Evolutionary conservation across 331 rosid species (phyloP).

Genomic region (Acacia pycnantha): DNA sequence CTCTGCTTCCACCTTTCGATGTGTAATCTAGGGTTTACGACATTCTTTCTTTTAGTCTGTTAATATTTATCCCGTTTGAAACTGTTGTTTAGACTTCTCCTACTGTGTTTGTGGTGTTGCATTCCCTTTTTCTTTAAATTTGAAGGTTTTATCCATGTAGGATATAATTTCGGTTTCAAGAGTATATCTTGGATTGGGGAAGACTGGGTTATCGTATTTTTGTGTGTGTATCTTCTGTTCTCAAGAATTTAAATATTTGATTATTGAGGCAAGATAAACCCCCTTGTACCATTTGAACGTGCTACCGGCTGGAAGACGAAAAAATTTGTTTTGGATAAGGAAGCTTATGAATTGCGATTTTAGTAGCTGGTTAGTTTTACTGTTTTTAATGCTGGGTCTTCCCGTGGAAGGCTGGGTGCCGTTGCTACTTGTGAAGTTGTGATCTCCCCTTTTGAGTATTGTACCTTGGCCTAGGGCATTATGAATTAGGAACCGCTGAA

Average conservation of each 20-base stretch:
- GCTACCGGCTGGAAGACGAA: background rate
- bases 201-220: background rate
- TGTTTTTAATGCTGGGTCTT: background rate
- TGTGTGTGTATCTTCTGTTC: background rate
- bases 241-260: background rate
- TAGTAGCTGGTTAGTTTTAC: background rate
- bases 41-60: background rate
- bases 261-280: background rate
- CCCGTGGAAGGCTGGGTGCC: background rate
- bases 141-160: constrained; percentile 10
- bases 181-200: constrained; percentile 3
- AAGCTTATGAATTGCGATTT: background rate
- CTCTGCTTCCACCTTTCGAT: background rate
- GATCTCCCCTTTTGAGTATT: background rate
- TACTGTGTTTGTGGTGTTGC: background rate
- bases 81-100: background rate
- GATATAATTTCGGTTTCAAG: background rate
- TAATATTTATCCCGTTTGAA: background rate
- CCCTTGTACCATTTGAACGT: background rate
- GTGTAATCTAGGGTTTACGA: constrained; percentile 24
- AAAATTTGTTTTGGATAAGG: background rate
- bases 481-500: background rate
- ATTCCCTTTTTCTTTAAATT: background rate
- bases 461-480: background rate
- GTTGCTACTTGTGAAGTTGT: background rate